Percentiles rank a stretch among this genome's conserved stretches.
These are phyloP conservation scores for Trametes villosa DNA, from an alignment of 768 basidiomycete species.

Conservation along the genomic window DNA sequence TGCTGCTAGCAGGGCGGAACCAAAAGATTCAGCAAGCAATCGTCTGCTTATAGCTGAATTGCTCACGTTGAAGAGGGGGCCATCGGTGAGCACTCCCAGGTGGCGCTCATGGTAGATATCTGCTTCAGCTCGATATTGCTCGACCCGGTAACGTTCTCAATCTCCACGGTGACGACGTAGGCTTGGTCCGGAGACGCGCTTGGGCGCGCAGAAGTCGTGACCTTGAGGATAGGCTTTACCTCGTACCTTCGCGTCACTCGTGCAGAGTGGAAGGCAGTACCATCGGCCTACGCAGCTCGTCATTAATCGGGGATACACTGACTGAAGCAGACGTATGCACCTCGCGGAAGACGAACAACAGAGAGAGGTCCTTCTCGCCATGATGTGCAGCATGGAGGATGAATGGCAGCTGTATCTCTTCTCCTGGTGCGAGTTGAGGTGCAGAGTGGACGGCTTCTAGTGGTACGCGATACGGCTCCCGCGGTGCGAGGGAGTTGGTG, in stretches of 20 bases:
- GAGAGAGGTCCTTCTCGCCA: conserved; percentile 55
- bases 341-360: conserved; percentile 73
- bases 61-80: conserved; percentile 49
- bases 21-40: neutral
- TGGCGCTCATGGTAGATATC: conserved; percentile 66
- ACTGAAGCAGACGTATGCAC: conserved; percentile 38
- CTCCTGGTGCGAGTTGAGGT: conserved; percentile 48
- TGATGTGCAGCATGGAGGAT: conserved; percentile 53
- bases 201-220: conserved; percentile 56
- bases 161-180: conserved; percentile 59
- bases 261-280: conserved; percentile 59
- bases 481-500: conserved; percentile 54
- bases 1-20: conserved; percentile 41
- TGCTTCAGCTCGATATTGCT: conserved; percentile 55
- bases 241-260: conserved; percentile 59
- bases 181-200: conserved; percentile 49
- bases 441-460: conserved; percentile 35
- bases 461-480: conserved; percentile 52
- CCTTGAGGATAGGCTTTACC: conserved; percentile 61
- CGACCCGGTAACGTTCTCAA: conserved; percentile 54
- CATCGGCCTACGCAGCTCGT: conserved; percentile 44
- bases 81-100: conserved; percentile 61
- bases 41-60: neutral
- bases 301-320: neutral
- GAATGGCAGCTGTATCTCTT: conserved; percentile 54